Evolutionary conservation across 163 green algal genomes (phyloP), one percentile per base, ranked within the genome.

Genomic region (Scenedesmus sp.): DNA sequence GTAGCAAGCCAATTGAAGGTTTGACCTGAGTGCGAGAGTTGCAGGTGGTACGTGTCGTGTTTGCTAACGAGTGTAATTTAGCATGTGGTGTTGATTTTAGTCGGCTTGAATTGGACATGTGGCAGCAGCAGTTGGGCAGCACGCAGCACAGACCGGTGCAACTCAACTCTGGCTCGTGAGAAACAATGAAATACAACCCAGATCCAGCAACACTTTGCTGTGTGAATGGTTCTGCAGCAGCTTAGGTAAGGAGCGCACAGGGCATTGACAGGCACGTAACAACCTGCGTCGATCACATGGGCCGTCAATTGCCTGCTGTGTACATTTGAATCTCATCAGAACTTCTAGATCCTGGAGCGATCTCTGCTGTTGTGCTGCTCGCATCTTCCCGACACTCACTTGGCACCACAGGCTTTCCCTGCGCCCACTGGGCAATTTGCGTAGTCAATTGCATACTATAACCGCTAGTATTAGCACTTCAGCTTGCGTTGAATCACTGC

Each of bases 201-300:
- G 7, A 60, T 4, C 77, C 13, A 60, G 34, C 34, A 60, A 4
- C 34, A 9, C 2, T 52, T 2, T 64, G 1, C 70, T 52, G 70
- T 4, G 4, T 52, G 23, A 15, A 52, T 4, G 4, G 3, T 16
- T 52, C 1, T 23, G 3, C 16, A 34, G 23, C 5, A 79, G 66
- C 70, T 23, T 79, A 1, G 70, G 3, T 13, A 79, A 52, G 70
- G 20, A 15, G 70, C 23, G 70, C 46, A 52, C 70, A 79, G 4
- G 70, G 70, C 70, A 79, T 76, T 79, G 70, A 79, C 70, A 79
- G 70, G 70, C 70, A 79, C 23, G 23, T 52, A 79, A 79, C 70
- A 79, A 79, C 4, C 20, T 1, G 23, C 70, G 46, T 6, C 23
- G 12, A 76, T 7, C 70, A 79, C 23, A 79, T 79, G 23, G 1